phyloP scores from a whole-genome alignment of 345 rosid genomes.

The Arabis hirsuta region DNA sequence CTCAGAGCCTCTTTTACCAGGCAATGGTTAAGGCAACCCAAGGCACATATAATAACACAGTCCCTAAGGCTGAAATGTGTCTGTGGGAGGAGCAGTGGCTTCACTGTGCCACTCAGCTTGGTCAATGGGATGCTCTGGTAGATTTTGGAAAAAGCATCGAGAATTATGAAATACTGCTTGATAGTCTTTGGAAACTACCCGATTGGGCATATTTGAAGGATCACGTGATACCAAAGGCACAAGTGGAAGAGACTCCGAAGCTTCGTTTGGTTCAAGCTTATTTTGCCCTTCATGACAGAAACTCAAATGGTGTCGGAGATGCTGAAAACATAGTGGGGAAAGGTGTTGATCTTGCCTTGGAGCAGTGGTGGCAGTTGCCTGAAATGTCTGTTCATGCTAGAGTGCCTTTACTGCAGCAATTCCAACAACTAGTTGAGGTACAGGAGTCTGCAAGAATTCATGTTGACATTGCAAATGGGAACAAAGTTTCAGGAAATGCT shows the following conservation, averaged over 20 bases:
- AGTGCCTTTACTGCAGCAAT: conserved; percentile 95
- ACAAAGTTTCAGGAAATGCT: conserved; percentile 67
- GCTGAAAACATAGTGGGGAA: conserved; percentile 89
- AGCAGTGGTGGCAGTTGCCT: conserved; percentile 99
- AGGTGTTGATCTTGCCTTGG: conserved; percentile 96
- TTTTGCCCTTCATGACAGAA: conserved; percentile 90
- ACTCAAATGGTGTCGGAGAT: conserved; percentile 79
- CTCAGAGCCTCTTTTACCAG: conserved; percentile 91
- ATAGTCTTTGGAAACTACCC: conserved; percentile 92
- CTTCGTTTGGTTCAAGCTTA: conserved; percentile 90
- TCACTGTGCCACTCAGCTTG: conserved; percentile 88
- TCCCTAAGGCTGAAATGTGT: conserved; percentile 99
- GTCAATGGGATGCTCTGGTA: conserved; percentile 98
- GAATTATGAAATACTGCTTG: conserved; percentile 94
- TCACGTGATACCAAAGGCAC: conserved; percentile 97
- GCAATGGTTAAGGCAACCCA: conserved; percentile 99
- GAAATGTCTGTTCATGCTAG: conserved; percentile 97
- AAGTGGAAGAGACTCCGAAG: conserved; percentile 98
- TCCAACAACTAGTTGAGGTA: conserved; percentile 97
- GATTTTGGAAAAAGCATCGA: conserved; percentile 94
- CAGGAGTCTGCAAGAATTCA: conserved; percentile 95
- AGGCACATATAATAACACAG: conserved; percentile 94
- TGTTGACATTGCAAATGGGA: conserved; percentile 89
- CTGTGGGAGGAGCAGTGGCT: conserved; percentile 99
- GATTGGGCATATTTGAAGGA: conserved; percentile 97